Evolutionary conservation across 768 basidiomycete species (phyloP).

Genomic region (Lactarius hengduanensis): DNA sequence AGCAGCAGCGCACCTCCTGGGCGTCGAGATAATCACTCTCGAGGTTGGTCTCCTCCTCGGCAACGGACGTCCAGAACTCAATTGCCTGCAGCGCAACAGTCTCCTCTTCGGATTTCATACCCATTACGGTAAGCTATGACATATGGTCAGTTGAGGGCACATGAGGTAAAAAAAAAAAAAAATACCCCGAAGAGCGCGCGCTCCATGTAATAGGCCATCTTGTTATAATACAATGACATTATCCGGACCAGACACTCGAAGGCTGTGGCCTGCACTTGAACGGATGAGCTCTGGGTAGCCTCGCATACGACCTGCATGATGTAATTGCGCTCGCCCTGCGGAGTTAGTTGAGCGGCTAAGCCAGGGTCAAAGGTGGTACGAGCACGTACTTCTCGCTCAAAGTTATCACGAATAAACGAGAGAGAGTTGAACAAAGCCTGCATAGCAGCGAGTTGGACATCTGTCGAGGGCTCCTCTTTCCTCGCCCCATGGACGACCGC

Average conservation of each 20-base stretch:
- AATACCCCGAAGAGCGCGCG: constrained; percentile 92
- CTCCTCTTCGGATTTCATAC: constrained; percentile 94
- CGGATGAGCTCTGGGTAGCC: constrained; percentile 82
- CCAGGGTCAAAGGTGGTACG: constrained; percentile 5
- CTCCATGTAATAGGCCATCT: constrained; percentile 99
- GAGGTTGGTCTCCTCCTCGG: constrained; percentile 94
- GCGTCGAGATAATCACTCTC: constrained; percentile 65
- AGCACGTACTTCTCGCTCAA: constrained; percentile 84
- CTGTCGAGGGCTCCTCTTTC: constrained; percentile 87
- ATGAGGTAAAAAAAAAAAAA: constrained; percentile 6
- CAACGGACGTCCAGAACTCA: constrained; percentile 99
- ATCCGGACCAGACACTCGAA: constrained; percentile 95
- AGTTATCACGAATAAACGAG: constrained; percentile 97
- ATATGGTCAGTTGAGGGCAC: constrained; percentile 16
- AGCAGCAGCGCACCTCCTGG: constrained; percentile 62
- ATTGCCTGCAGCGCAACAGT: constrained; percentile 93
- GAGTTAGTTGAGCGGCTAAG: constrained; percentile 13
- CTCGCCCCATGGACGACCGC: constrained; percentile 98
- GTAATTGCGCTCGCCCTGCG: constrained; percentile 96
- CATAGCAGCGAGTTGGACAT: constrained; percentile 93
- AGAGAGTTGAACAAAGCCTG: constrained; percentile 92
- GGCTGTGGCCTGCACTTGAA: constrained; percentile 89
- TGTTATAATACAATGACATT: constrained; percentile 98
- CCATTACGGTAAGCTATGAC: constrained; percentile 85
- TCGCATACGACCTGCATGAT: constrained; percentile 99